Base-by-base conservation (phyloP, 345 rosid species). In the Dimocarpus longan region DNA sequence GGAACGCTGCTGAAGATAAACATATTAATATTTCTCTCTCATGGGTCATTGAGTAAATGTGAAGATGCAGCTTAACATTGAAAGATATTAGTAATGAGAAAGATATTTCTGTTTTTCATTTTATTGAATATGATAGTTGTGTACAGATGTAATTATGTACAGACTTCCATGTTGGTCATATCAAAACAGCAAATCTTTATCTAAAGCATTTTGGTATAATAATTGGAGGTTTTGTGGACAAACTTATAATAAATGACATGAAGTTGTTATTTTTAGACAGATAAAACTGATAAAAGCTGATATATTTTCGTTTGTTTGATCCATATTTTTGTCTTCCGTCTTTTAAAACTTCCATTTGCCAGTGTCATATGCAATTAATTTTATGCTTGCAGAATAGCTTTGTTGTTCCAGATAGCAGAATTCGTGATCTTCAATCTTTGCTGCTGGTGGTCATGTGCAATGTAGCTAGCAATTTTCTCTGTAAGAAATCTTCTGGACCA, bases 361-460 rank as follows among this genome's bases (percentile, higher is more conserved):
- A 50, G 75, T 76, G 66, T 80, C 64, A 32, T 46, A 56, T 77
- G 32, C 73, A 52, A 72, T 79, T 64, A 74, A 13, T 71, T 42
- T 65, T 70, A 46, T 84, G 70, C 84, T 80, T 90, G 92, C 94
- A 94, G 99, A 83, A 79, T 76, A 88, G 74, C 52, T 62, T 68
- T 46, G 75, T 70, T 78, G 43, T 80, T 81, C 89, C 89, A 66
- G 70, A 78, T 74, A 80, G 86, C 78, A 86, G 84, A 80, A 79
- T 90, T 70, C 82, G 90, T 72, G 88, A 90, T 80, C 76, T 91
- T 80, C 99, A 94, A 75, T 84, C 90, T 77, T 86, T 87, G 89
- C 93, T 96, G 76, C 87, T 94, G 87, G 90, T 86, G 48, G 87
- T 92, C 84, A 93, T 96, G 97, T 92, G 92, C 83, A 85, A 86